Evolutionary conservation across 495 filamentous ascomycete species (phyloP).

Genomic region (Achaetomiella virescens): DNA sequence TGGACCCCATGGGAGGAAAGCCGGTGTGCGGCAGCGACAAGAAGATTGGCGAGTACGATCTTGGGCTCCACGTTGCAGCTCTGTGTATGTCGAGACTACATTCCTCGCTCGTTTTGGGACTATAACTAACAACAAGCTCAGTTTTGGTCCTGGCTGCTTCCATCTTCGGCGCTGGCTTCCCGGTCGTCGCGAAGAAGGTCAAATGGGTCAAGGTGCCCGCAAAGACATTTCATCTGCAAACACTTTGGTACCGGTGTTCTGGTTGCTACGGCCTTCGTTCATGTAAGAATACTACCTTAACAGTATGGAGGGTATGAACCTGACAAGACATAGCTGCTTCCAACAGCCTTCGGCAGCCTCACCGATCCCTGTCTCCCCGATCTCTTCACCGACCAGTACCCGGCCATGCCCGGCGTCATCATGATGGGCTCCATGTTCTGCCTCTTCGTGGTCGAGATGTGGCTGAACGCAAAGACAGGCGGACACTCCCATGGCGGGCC

Average conservation of each 20-base stretch:
- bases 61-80: constrained; percentile 42
- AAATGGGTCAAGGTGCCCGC: constrained; percentile 48
- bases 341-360: constrained; percentile 50
- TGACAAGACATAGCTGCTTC: constrained; percentile 39
- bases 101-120: not conserved
- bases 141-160: constrained; percentile 38
- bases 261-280: constrained; percentile 63
- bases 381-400: constrained; percentile 49
- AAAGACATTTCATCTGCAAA: constrained; percentile 48
- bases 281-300: constrained; percentile 41
- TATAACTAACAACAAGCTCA: constrained; percentile 15
- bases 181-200: constrained; percentile 49
- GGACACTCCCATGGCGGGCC: constrained; percentile 40
- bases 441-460: constrained; percentile 54
- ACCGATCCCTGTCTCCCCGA: constrained; percentile 54
- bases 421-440: constrained; percentile 52
- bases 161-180: constrained; percentile 46
- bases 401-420: constrained; percentile 54
- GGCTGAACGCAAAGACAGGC: constrained; percentile 45
- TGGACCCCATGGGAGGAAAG: constrained; percentile 28
- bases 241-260: constrained; percentile 69
- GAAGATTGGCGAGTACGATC: constrained; percentile 42
- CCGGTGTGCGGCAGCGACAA: constrained; percentile 41
- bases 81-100: constrained; percentile 40
- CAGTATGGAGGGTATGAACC: not conserved